Base-by-base conservation (phyloP, 2,329 filamentous ascomycete species). In the Bipolaris victoriae region DNA sequence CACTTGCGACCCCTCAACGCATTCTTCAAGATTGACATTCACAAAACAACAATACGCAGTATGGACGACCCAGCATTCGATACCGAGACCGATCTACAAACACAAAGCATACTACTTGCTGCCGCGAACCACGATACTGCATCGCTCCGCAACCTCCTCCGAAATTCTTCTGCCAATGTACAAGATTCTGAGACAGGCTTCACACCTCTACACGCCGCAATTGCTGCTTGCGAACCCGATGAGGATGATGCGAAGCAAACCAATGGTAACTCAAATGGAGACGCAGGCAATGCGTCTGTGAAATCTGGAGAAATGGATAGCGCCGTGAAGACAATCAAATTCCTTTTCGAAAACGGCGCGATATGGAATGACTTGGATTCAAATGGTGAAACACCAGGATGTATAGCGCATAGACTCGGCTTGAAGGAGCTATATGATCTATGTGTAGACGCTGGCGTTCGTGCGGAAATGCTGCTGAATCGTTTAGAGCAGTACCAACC, bases 331-430 rank as follows among this genome's bases (percentile, higher is more conserved):
- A 88, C 89, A 0, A 80, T 97, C 4, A 84, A 86, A 65, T 85
- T 95, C 70, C 83, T 98, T 7, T 87, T 98, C 58, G 84, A 93
- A 70, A 89, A 90, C 66, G 95, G 95, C 31, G 95, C 92, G 10
- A 97, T 98, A 66, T 99, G 95, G 95, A 99, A 99, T 79, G 93
- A 97, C 74, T 81, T 98, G 54, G 92, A 98, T 76, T 79, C 82
- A 64, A 89, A 91, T 66, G 85, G 92, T 68, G 94, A 98, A 81
- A 98, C 95, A 3, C 92, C 95, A 0, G 95, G 92, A 7, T 98
- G 94, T 74, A 80, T 97, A 41, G 95, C 95, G 7, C 82, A 83
- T 26, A 74, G 86, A 44, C 64, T 97, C 22, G 89, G 90, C 0
- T 80, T 90, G 67, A 82, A 78, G 52, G 83, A 86, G 48, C 78